Evolutionary conservation across 31 red algal genomes (phyloP).

Genomic region (Bonnemaisonia californica): DNA sequence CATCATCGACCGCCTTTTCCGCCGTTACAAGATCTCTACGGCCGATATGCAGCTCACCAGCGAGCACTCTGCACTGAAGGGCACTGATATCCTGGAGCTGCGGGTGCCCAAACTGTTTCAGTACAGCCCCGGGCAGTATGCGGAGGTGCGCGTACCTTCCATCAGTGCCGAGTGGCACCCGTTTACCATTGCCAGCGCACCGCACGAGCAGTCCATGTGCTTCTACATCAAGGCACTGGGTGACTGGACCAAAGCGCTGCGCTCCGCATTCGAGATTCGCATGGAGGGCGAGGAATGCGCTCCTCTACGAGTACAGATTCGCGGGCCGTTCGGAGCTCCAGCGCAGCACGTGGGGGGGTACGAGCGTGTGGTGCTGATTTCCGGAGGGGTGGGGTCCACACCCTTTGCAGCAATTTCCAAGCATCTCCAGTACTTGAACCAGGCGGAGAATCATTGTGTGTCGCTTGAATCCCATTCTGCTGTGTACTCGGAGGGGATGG

Average conservation of each 20-base stretch:
- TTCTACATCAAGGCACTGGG: slow-evolving; percentile 79
- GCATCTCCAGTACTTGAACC: slow-evolving; percentile 52
- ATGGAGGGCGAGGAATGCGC: slow-evolving; percentile 28
- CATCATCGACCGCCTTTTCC: slow-evolving; percentile 49
- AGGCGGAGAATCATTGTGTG: not conserved
- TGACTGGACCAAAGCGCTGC: slow-evolving; percentile 72
- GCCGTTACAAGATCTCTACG: slow-evolving; percentile 33
- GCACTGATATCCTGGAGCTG: slow-evolving; percentile 50
- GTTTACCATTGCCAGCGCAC: slow-evolving; percentile 81
- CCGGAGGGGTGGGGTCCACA: slow-evolving; percentile 83
- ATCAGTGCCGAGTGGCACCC: slow-evolving; percentile 86
- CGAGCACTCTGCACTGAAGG: slow-evolving; percentile 44
- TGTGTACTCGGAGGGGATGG: not conserved
- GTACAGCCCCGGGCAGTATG: slow-evolving; percentile 85
- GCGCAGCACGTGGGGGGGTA: slow-evolving; percentile 77
- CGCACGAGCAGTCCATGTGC: slow-evolving; percentile 61
- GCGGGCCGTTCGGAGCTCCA: slow-evolving; percentile 86
- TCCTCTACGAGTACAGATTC: slow-evolving; percentile 40
- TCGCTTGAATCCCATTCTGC: not conserved
- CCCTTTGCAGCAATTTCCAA: slow-evolving; percentile 74
- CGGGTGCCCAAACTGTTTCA: slow-evolving; percentile 60
- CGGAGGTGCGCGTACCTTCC: slow-evolving; percentile 64
- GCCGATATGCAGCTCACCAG: slow-evolving; percentile 26
- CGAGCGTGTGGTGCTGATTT: slow-evolving; percentile 77
- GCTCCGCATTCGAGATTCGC: slow-evolving; percentile 29